Base-by-base conservation (phyloP, 2,329 filamentous ascomycete genomes). In the Fusarium buharicum region DNA sequence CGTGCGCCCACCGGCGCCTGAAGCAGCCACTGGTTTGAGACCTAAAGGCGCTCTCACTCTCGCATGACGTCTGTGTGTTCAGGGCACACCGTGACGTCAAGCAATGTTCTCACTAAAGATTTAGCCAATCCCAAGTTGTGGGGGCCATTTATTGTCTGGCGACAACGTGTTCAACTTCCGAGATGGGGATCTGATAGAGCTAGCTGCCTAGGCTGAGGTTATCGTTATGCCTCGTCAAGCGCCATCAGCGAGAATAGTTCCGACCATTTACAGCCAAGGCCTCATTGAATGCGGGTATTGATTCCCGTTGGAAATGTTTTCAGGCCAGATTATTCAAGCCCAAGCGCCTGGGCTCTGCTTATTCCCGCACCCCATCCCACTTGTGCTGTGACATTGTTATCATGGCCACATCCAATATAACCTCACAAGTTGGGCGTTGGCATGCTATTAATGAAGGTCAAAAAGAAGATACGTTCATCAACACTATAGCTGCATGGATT, bases 61-160 rank as follows among this genome's bases (percentile, higher is more conserved):
- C 34, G 54, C 63, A 70, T 70, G 68, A 70, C 68, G 68, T 70
- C 59, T 66, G 49, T 55, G 45, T 62, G 57, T 49, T 50, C 38
- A 50, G 36, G 37, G 55, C 47, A 51, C 33, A 16, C 47, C 28
- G 40, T 70, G 68, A 71, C 71, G 71, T 73, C 71, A 66, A 68
- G 64, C 56, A 69, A 61, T 61, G 60, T 53, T 4, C 22, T 8
- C 22, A 24, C 22, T 24, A 24, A 24, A 24, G 59, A 72, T 24
- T 70, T 56, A 59, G 58, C 67, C 70, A 66, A 72, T 72, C 71
- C 38, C 62, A 66, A 52, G 61, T 60, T 71, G 61, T 69, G 70
- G 64, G 69, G 50, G 58, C 56, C 61, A 30, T 24, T 24, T 57
- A 30, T 24, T 24, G 22, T 24, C 62, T 66, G 47, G 55, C 58